Percentiles rank a stretch among this genome's conserved stretches.
Evolutionary conservation across 257 asterid species (phyloP).

Genomic region (Solanum pennellii): DNA sequence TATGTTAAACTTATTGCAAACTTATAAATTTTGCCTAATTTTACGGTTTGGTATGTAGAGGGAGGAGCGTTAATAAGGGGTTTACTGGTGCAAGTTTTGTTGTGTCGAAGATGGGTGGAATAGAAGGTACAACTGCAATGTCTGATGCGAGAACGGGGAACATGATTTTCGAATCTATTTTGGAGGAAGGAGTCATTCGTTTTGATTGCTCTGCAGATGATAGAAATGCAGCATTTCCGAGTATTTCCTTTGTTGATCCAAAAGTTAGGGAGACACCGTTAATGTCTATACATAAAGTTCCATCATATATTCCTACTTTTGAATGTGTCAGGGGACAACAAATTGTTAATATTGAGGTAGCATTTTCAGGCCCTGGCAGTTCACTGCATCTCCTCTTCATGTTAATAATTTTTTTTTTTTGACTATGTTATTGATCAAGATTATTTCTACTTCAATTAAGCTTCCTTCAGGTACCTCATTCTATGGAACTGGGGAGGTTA

Average conservation of each 20-base stretch:
- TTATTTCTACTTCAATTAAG: conserved; percentile 26
- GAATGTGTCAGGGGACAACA: conserved; percentile 58
- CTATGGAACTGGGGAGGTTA: conserved; percentile 96
- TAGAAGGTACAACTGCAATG: conserved; percentile 17
- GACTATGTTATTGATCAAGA: conserved; percentile 1
- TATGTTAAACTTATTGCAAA: background rate
- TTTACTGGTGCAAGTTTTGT: conserved; percentile 16
- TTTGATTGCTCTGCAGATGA: conserved; percentile 82
- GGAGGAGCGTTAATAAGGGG: conserved; percentile 16
- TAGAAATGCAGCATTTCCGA: conserved; percentile 68
- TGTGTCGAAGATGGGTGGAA: conserved; percentile 45
- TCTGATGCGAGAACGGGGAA: conserved; percentile 37
- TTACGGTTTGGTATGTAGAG: conserved; percentile 17
- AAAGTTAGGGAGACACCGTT: conserved; percentile 68
- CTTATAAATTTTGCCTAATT: background rate
- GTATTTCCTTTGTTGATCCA: conserved; percentile 53
- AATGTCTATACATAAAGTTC: conserved; percentile 20
- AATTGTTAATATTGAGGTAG: conserved; percentile 61
- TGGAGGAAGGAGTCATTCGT: conserved; percentile 84
- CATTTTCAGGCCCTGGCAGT: background rate
- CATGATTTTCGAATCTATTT: conserved; percentile 76
- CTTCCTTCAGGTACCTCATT: conserved; percentile 77
- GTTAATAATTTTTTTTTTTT: background rate
- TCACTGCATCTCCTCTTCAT: background rate
- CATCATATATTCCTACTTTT: conserved; percentile 57